phyloP scores from a whole-genome alignment of 2,329 filamentous ascomycete genomes.

The Pseudogymnoascus sp. region DNA sequence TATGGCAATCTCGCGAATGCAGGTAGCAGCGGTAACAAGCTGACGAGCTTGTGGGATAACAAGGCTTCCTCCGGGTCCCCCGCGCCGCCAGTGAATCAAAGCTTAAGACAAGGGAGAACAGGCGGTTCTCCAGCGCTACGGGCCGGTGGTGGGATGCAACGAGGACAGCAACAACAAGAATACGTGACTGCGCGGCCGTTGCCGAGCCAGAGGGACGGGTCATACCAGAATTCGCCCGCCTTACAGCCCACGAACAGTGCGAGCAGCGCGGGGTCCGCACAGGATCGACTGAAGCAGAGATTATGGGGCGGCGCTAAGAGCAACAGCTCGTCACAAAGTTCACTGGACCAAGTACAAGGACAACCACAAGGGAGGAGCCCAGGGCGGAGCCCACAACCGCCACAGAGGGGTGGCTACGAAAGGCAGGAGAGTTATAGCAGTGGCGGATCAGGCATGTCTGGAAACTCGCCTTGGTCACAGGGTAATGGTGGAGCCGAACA shows the following conservation, averaged over 20 bases:
- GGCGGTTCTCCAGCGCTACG: slow-evolving; percentile 20
- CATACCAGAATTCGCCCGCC: slow-evolving; percentile 52
- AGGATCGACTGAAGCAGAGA: slow-evolving; percentile 74
- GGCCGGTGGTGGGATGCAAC: slow-evolving; percentile 23
- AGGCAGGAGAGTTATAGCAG: background rate
- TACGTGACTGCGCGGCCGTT: slow-evolving; percentile 47
- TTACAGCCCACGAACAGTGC: slow-evolving; percentile 18
- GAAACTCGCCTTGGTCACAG: slow-evolving; percentile 1
- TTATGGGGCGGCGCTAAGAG: slow-evolving; percentile 48
- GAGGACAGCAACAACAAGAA: slow-evolving; percentile 7
- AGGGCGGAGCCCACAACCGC: background rate
- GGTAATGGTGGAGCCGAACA: background rate
- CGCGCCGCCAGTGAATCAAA: slow-evolving; percentile 30
- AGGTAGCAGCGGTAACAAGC: slow-evolving; percentile 27
- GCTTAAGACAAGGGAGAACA: slow-evolving; percentile 37
- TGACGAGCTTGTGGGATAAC: slow-evolving; percentile 53
- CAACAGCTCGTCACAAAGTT: slow-evolving; percentile 4
- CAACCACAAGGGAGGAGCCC: background rate
- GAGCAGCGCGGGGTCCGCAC: slow-evolving; percentile 49
- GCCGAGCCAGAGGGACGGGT: slow-evolving; percentile 65
- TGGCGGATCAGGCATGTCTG: background rate
- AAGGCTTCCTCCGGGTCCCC: slow-evolving; percentile 17
- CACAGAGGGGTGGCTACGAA: background rate
- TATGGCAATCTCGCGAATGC: slow-evolving; percentile 41
- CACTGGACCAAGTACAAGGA: background rate